These are phyloP conservation scores for Didymella exigua DNA, from an alignment of 2,329 filamentous ascomycete species.

Conservation along the genomic window DNA sequence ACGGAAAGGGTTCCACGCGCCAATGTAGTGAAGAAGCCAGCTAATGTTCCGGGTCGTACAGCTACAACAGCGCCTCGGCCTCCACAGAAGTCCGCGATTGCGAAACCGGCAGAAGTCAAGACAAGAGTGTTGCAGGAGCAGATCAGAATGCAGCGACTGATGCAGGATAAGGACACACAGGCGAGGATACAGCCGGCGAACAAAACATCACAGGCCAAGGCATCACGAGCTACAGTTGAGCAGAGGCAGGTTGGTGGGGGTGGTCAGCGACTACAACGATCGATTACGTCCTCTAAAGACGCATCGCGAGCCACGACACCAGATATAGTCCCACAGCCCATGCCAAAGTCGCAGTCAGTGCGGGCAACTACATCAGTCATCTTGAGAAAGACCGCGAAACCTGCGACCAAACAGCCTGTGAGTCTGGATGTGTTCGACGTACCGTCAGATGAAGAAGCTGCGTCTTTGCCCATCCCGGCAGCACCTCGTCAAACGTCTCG, in stretches of 20 bases:
- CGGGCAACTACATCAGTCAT: not conserved
- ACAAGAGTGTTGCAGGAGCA: slow-evolving; percentile 13
- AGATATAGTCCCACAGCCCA: not conserved
- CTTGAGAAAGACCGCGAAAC: slow-evolving; percentile 14
- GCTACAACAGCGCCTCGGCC: slow-evolving; percentile 10
- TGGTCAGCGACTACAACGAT: slow-evolving; percentile 4
- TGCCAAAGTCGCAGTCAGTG: not conserved
- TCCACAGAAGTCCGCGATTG: slow-evolving; percentile 18
- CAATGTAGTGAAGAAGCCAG: slow-evolving; percentile 17
- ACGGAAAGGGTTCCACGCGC: slow-evolving; percentile 18
- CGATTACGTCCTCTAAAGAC: slow-evolving; percentile 19
- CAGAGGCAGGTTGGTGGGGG: slow-evolving; percentile 2
- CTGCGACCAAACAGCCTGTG: slow-evolving; percentile 5
- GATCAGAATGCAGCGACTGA: slow-evolving; percentile 1
- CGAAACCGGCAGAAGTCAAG: slow-evolving; percentile 7
- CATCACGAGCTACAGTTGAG: slow-evolving; percentile 16
- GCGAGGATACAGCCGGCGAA: not conserved
- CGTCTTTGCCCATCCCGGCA: slow-evolving; percentile 22
- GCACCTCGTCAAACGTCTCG: slow-evolving; percentile 16
- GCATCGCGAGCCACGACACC: slow-evolving; percentile 24
- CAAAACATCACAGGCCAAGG: slow-evolving; percentile 9
- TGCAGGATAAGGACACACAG: not conserved
- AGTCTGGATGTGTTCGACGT: slow-evolving; percentile 33
- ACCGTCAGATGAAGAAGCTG: slow-evolving; percentile 36
- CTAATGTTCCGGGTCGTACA: not conserved